Evolutionary conservation across 2,329 filamentous ascomycete species (phyloP).

Genomic region (Ophiostoma angusticollis): DNA sequence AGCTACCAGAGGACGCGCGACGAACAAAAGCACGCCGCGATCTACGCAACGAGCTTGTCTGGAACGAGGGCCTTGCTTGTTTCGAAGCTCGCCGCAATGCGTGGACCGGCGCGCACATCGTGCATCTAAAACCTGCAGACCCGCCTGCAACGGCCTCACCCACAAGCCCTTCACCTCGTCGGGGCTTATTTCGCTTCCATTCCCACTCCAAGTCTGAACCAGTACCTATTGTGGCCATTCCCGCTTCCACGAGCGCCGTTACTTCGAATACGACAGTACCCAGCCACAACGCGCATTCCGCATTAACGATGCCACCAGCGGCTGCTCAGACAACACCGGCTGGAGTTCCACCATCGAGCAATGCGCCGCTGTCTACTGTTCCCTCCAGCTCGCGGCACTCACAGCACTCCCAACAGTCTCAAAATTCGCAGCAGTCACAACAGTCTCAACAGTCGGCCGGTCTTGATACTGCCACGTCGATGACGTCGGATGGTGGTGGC

Average conservation of each 20-base stretch:
- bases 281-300: constrained; percentile 3
- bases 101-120: constrained; percentile 68
- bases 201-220: constrained; percentile 18
- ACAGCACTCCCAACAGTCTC: constrained; percentile 14
- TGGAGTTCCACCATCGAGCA: background rate
- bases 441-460: constrained; percentile 9
- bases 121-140: constrained; percentile 36
- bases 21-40: constrained; percentile 44
- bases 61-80: constrained; percentile 73
- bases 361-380: constrained; percentile 17
- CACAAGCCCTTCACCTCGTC: constrained; percentile 32
- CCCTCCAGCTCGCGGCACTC: constrained; percentile 17
- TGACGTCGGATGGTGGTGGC: constrained; percentile 26
- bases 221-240: background rate
- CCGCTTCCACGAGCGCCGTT: background rate
- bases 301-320: background rate
- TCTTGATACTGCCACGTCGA: constrained; percentile 27
- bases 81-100: constrained; percentile 66
- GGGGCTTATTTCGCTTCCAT: constrained; percentile 37
- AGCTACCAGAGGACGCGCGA: constrained; percentile 32
- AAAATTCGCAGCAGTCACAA: constrained; percentile 12
- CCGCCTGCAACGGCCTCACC: constrained; percentile 25
- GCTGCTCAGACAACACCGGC: background rate
- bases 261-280: background rate
- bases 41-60: constrained; percentile 51